Percentiles rank a stretch among this genome's conserved stretches.
Evolutionary conservation across 139 green algal species (phyloP).

Genomic region (Chloropicon primus): DNA sequence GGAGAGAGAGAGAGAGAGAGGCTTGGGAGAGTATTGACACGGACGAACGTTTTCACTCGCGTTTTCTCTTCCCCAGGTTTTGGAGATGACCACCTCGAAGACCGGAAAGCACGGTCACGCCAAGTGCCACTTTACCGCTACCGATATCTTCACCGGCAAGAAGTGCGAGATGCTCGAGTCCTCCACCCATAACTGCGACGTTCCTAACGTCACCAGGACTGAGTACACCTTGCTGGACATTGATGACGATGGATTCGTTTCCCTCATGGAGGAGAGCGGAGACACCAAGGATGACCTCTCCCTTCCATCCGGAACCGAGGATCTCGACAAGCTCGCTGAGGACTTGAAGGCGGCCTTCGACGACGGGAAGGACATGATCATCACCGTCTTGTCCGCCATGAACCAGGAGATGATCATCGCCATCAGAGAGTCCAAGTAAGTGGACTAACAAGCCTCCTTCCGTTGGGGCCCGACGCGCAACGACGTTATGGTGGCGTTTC

Average conservation of each 20-base stretch:
- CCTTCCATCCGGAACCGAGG: conserved; percentile 81
- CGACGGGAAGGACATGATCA: conserved; percentile 77
- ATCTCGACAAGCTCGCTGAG: conserved; percentile 67
- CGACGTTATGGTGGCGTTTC: too few relatives aligned
- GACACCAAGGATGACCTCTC: conserved; percentile 80
- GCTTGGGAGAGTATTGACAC: not conserved
- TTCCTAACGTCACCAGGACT: conserved; percentile 72
- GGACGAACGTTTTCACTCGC: not conserved
- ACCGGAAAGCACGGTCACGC: conserved; percentile 99
- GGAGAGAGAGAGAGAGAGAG: not conserved
- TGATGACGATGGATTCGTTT: conserved; percentile 87
- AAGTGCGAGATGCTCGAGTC: conserved; percentile 96
- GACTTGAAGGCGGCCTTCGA: conserved; percentile 69
- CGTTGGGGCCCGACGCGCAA: too few relatives aligned
- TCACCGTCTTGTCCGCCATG: conserved; percentile 89
- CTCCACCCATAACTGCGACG: conserved; percentile 95
- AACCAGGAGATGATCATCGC: conserved; percentile 73
- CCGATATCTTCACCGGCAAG: conserved; percentile 98
- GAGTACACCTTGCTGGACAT: conserved; percentile 95
- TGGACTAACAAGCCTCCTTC: not conserved
- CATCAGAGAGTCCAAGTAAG: not conserved
- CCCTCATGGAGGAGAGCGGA: conserved; percentile 24
- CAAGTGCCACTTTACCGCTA: conserved; percentile 95
- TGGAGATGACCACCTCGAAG: conserved; percentile 98
- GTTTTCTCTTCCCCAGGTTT: conserved; percentile 51